phyloP scores from a whole-genome alignment of 805 yeast genomes.

The Lipomyces sp. region DNA sequence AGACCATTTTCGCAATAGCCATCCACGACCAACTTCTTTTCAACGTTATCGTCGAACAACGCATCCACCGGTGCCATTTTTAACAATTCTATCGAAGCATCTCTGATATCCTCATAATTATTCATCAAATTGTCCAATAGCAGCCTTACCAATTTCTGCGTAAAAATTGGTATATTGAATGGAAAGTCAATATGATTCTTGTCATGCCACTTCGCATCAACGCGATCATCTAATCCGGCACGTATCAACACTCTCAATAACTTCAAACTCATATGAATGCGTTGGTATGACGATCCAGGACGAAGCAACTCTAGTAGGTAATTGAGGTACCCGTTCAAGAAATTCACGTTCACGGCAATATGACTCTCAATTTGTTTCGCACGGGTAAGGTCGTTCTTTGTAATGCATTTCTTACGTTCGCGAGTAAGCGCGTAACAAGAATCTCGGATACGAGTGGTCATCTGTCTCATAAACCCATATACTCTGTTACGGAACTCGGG shows the following conservation, averaged over 20 bases:
- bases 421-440: slow-evolving; percentile 64
- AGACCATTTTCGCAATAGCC: slow-evolving; percentile 40
- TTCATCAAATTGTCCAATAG: slow-evolving; percentile 67
- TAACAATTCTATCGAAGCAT: slow-evolving; percentile 54
- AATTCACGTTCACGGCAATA: slow-evolving; percentile 41
- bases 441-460: slow-evolving; percentile 68
- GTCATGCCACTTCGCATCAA: slow-evolving; percentile 47
- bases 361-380: slow-evolving; percentile 16
- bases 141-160: slow-evolving; percentile 50
- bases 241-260: slow-evolving; percentile 54
- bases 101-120: slow-evolving; percentile 79
- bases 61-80: slow-evolving; percentile 50
- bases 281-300: slow-evolving; percentile 64
- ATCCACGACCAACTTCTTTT: slow-evolving; percentile 36
- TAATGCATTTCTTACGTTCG: slow-evolving; percentile 52
- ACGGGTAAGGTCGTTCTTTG: slow-evolving; percentile 3
- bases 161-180: slow-evolving; percentile 53
- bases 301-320: slow-evolving; percentile 50
- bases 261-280: slow-evolving; percentile 55
- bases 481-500: slow-evolving; percentile 72
- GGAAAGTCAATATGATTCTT: slow-evolving; percentile 57
- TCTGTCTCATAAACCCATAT: slow-evolving; percentile 62
- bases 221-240: slow-evolving; percentile 61
- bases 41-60: slow-evolving; percentile 40
- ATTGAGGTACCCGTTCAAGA: slow-evolving; percentile 50